These are phyloP conservation scores for Setaria viridis DNA, from an alignment of 202 grass and related monocot genomes.

Conservation along the genomic window DNA sequence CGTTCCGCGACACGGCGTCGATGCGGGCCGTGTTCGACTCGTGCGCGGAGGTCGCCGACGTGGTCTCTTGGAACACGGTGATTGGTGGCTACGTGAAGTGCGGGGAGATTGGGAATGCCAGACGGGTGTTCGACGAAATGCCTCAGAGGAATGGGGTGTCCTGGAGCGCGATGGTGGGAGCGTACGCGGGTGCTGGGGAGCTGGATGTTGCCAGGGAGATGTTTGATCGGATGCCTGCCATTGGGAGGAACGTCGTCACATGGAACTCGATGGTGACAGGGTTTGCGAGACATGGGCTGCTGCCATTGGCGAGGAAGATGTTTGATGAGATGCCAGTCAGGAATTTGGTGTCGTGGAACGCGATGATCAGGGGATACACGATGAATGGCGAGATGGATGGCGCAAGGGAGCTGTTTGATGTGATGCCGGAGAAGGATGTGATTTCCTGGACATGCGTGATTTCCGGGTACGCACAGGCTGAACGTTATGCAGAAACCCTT, in stretches of 20 bases:
- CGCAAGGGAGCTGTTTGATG: constrained; percentile 58
- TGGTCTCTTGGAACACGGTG: constrained; percentile 79
- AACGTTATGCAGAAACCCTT: constrained; percentile 50
- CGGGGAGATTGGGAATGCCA: constrained; percentile 49
- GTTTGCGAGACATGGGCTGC: constrained; percentile 56
- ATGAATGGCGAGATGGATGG: constrained; percentile 55
- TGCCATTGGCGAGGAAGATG: constrained; percentile 64
- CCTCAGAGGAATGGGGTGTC: constrained; percentile 63
- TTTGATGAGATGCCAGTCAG: constrained; percentile 72
- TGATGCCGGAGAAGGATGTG: constrained; percentile 64
- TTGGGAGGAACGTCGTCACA: constrained; percentile 60
- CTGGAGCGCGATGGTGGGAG: constrained; percentile 73
- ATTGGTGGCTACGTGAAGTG: constrained; percentile 56
- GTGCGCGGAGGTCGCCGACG: constrained; percentile 48
- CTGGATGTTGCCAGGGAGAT: constrained; percentile 62
- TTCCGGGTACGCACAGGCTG: constrained; percentile 66
- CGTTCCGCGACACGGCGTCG: constrained; percentile 48
- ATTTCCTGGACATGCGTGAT: constrained; percentile 78
- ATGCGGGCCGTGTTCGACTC: constrained; percentile 56
- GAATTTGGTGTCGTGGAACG: constrained; percentile 75
- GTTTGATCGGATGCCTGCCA: constrained; percentile 65
- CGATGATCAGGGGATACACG: constrained; percentile 61
- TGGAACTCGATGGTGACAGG: constrained; percentile 74
- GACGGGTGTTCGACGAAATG: constrained; percentile 64
- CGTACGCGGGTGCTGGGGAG: constrained; percentile 57